A percentile compares a stretch with the other conserved stretches of the same genome.
Evolutionary conservation across 2,329 filamentous ascomycete species (phyloP).

Genomic region (Epichloe uncinata): DNA sequence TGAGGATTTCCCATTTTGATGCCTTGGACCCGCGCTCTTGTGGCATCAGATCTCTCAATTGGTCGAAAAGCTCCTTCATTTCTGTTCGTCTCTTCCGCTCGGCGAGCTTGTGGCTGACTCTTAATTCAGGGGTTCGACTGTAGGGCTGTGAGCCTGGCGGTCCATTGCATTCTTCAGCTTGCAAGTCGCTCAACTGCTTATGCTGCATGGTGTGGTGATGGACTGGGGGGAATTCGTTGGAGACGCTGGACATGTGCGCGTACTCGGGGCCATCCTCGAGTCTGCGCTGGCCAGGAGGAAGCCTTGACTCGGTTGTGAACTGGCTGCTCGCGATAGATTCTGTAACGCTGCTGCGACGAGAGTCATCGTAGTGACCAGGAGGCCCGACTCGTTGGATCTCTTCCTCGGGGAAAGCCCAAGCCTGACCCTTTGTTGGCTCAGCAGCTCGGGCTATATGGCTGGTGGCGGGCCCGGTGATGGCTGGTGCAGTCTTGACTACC

Average conservation of each 20-base stretch:
- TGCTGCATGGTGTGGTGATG: slow-evolving; percentile 71
- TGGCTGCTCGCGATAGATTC: slow-evolving; percentile 71
- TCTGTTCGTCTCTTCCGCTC: slow-evolving; percentile 74
- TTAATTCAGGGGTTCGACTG: slow-evolving; percentile 67
- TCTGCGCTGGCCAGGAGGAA: slow-evolving; percentile 59
- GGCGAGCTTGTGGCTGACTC: slow-evolving; percentile 73
- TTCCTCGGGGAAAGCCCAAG: slow-evolving; percentile 73
- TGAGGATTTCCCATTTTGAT: slow-evolving; percentile 81
- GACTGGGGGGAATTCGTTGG: slow-evolving; percentile 42
- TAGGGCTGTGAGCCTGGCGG: slow-evolving; percentile 55
- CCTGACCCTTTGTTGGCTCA: slow-evolving; percentile 69
- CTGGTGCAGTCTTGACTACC: slow-evolving; percentile 53
- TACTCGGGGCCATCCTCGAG: slow-evolving; percentile 50
- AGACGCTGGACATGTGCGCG: slow-evolving; percentile 34
- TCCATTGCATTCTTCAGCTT: slow-evolving; percentile 41
- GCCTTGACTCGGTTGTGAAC: slow-evolving; percentile 58
- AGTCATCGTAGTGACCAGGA: slow-evolving; percentile 40
- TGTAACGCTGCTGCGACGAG: slow-evolving; percentile 61
- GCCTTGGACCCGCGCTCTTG: slow-evolving; percentile 74
- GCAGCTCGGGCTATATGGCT: slow-evolving; percentile 56
- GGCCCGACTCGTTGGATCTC: slow-evolving; percentile 39
- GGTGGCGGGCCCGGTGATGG: slow-evolving; percentile 58
- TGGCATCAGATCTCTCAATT: slow-evolving; percentile 63
- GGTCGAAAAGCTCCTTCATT: slow-evolving; percentile 81
- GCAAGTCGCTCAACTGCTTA: slow-evolving; percentile 54